These are phyloP conservation scores for Diaporthe caulivora DNA, from an alignment of 2,329 filamentous ascomycete species.

Conservation along the genomic window DNA sequence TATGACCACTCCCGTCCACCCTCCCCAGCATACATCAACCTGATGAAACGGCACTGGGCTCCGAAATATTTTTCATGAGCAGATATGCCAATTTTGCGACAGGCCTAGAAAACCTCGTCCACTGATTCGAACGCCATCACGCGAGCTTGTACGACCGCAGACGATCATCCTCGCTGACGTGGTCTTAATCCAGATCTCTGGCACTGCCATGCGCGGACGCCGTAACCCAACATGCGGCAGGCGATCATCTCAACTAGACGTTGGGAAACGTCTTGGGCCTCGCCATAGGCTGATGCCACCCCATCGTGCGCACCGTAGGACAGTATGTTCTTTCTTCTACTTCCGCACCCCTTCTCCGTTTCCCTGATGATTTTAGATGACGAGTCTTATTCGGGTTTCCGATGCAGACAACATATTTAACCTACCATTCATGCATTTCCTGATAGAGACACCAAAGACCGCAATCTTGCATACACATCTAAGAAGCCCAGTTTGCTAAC, in stretches of 20 bases:
- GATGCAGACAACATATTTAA: conserved; percentile 76
- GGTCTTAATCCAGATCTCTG: conserved; percentile 1
- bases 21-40: conserved; percentile 50
- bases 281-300: not conserved
- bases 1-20: conserved; percentile 28
- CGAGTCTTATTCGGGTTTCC: conserved; percentile 82
- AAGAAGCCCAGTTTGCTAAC: conserved; percentile 29
- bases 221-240: not conserved
- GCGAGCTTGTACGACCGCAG: not conserved
- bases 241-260: not conserved
- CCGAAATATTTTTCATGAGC: conserved; percentile 81
- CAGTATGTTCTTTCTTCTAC: conserved; percentile 1
- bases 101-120: conserved; percentile 99
- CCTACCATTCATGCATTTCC: conserved; percentile 79
- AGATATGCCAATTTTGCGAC: conserved; percentile 92
- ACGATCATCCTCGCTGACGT: conserved; percentile 25
- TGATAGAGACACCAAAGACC: conserved; percentile 45
- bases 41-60: conserved; percentile 99
- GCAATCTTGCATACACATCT: conserved; percentile 36
- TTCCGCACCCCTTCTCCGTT: conserved; percentile 23
- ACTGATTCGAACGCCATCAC: conserved; percentile 71
- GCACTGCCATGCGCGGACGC: not conserved
- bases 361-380: conserved; percentile 73
- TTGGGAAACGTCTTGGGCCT: not conserved
- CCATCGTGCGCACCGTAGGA: not conserved